Base-by-base conservation (phyloP, 2,329 filamentous ascomycete genomes). In the Paecilomyces niveus region DNA sequence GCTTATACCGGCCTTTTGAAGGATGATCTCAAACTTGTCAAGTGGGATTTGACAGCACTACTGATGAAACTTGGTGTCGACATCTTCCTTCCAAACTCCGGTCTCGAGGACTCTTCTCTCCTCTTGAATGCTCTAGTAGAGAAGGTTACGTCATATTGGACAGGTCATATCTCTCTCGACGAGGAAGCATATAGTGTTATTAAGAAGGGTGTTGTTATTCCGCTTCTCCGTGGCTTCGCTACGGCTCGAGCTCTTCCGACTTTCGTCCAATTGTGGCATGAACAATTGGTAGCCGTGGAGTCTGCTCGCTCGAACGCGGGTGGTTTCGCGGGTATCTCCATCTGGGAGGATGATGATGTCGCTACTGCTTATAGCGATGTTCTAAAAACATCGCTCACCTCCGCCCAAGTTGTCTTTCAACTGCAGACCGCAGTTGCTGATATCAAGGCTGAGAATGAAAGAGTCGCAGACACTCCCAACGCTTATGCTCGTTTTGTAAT, bases 321-420 rank as follows among this genome's bases (percentile, higher is more conserved):
- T 33, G 64, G 57, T 26, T 53, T 70, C 26, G 58, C 62, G 51
- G 50, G 58, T 4, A 72, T 72, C 58, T 73, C 73, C 6, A 68
- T 78, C 3, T 80, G 77, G 77, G 77, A 79, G 62, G 75, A 78
- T 58, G 74, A 78, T 55, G 74, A 76, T 59, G 35, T 79, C 13
- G 72, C 72, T 33, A 67, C 71, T 26, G 65, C 63, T 35, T 78
- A 73, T 63, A 65, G 69, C 29, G 68, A 72, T 15, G 54, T 73
- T 56, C 60, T 74, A 58, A 68, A 66, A 26, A 72, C 62, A 24
- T 68, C 70, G 7, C 64, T 74, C 22, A 69, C 68, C 9, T 64
- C 69, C 11, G 58, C 64, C 3, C 67, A 67, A 57, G 59, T 72
- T 50, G 62, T 63, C 57, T 65, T 63, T 21, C 73, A 72, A 50